phyloP scores from a whole-genome alignment of 2,329 filamentous ascomycete genomes.

The Fusarium falciforme region DNA sequence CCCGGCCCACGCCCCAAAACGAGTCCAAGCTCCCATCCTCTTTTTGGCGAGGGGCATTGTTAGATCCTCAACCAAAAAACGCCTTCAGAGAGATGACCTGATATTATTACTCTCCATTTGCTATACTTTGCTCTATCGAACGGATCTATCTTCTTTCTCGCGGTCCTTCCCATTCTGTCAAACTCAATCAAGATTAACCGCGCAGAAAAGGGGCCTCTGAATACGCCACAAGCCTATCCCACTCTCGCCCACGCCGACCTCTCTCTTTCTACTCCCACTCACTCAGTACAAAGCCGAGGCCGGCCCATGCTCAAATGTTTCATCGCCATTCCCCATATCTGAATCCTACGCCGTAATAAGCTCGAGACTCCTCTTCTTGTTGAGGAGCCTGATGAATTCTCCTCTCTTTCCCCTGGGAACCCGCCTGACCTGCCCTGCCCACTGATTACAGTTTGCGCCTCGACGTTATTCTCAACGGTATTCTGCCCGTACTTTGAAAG shows the following conservation, averaged over 20 bases:
- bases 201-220: slow-evolving; percentile 29
- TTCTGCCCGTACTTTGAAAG: background rate
- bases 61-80: slow-evolving; percentile 2
- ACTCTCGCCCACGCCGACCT: slow-evolving; percentile 5
- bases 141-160: background rate
- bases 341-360: slow-evolving; percentile 29
- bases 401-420: slow-evolving; percentile 6
- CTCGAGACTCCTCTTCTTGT: slow-evolving; percentile 26
- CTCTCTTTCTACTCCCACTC: background rate
- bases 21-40: slow-evolving; percentile 1
- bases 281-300: slow-evolving; percentile 25
- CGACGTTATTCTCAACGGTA: slow-evolving; percentile 34
- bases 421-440: background rate
- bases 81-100: background rate
- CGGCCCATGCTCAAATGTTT: slow-evolving; percentile 34
- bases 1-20: slow-evolving; percentile 5
- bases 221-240: slow-evolving; percentile 29
- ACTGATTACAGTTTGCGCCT: slow-evolving; percentile 20
- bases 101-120: background rate
- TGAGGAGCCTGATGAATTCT: slow-evolving; percentile 22
- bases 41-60: background rate
- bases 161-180: background rate
- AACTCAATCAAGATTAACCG: slow-evolving; percentile 38
- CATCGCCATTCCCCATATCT: slow-evolving; percentile 30
- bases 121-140: background rate